A percentile compares a stretch with the other conserved stretches of the same genome.
Evolutionary conservation across 805 yeast genomes (phyloP).

Genomic region (Lachancea fermentati): DNA sequence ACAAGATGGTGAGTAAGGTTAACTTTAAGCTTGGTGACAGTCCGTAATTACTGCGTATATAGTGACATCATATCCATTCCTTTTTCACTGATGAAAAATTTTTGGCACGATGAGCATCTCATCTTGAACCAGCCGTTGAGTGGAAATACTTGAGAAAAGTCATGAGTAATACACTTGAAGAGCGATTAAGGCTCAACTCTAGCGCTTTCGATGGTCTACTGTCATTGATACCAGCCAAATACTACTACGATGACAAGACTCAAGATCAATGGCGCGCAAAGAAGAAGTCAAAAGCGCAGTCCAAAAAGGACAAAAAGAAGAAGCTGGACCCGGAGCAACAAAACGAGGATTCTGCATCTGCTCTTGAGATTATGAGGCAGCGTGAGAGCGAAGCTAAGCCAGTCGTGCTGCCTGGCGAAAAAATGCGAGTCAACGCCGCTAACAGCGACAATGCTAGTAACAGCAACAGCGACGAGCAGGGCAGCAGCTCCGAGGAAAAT

Average conservation of each 20-base stretch:
- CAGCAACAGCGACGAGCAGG: slow-evolving; percentile 4
- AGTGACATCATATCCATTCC: too few relatives aligned
- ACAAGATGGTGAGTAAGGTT: too few relatives aligned
- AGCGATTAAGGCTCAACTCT: slow-evolving; percentile 71
- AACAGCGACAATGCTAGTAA: slow-evolving; percentile 8
- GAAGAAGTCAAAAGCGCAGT: slow-evolving; percentile 65
- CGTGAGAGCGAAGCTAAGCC: slow-evolving; percentile 50
- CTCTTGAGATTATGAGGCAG: slow-evolving; percentile 54
- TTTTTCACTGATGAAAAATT: slow-evolving; percentile 7
- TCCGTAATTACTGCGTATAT: too few relatives aligned
- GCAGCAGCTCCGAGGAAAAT: slow-evolving; percentile 16
- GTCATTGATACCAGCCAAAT: slow-evolving; percentile 89
- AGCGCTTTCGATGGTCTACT: slow-evolving; percentile 82
- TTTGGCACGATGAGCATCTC: slow-evolving; percentile 11
- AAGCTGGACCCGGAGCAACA: slow-evolving; percentile 68
- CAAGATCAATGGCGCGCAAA: slow-evolving; percentile 87
- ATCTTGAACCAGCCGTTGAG: not conserved
- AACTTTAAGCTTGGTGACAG: too few relatives aligned
- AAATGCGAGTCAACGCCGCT: slow-evolving; percentile 15
- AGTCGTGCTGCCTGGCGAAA: slow-evolving; percentile 35
- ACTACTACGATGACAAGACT: slow-evolving; percentile 86
- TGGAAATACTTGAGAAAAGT: not conserved
- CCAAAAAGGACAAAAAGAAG: slow-evolving; percentile 52
- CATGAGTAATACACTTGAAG: slow-evolving; percentile 63
- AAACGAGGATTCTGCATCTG: slow-evolving; percentile 45